Evolutionary conservation across 1,284 basidiomycete genomes (phyloP).

Genomic region (Malassezia arunalokei): DNA sequence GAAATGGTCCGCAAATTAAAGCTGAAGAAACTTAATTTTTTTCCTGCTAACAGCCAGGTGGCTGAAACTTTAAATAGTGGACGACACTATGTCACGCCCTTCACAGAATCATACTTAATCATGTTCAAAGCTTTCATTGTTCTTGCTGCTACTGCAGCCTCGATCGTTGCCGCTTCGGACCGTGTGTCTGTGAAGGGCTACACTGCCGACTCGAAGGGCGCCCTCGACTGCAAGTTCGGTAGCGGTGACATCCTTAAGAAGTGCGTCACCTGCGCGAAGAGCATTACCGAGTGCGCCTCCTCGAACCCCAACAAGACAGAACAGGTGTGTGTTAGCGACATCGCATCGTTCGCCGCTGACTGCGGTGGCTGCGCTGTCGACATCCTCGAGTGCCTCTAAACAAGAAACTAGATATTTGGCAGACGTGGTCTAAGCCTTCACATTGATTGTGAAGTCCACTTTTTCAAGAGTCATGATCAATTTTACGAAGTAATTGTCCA

Average conservation of each 20-base stretch:
- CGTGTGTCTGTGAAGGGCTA: slow-evolving; percentile 8
- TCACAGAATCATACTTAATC: not conserved
- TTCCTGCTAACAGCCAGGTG: too few species aligned
- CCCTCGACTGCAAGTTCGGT: slow-evolving; percentile 10
- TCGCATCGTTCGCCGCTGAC: slow-evolving; percentile 2
- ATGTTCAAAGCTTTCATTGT: slow-evolving; percentile 9
- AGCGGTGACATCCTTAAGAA: slow-evolving; percentile 11
- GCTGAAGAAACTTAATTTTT: too few species aligned
- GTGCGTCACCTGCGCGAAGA: slow-evolving; percentile 10
- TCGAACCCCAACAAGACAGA: not conserved
- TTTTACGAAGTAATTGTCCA: too few species aligned
- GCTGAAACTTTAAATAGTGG: too few species aligned
- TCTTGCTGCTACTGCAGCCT: not conserved
- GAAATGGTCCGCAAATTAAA: too few species aligned
- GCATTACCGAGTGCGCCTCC: slow-evolving; percentile 9
- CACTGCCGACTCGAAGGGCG: not conserved
- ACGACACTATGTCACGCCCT: too few species aligned
- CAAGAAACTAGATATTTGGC: too few species aligned
- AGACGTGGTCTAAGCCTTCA: too few species aligned
- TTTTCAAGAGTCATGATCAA: too few species aligned
- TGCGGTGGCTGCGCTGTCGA: slow-evolving; percentile 13
- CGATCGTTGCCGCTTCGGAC: not conserved
- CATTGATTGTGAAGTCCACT: too few species aligned
- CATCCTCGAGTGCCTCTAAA: slow-evolving; percentile 13
- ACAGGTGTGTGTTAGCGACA: not conserved